phyloP scores from a whole-genome alignment of 345 rosid species.

The Ricinus communis region DNA sequence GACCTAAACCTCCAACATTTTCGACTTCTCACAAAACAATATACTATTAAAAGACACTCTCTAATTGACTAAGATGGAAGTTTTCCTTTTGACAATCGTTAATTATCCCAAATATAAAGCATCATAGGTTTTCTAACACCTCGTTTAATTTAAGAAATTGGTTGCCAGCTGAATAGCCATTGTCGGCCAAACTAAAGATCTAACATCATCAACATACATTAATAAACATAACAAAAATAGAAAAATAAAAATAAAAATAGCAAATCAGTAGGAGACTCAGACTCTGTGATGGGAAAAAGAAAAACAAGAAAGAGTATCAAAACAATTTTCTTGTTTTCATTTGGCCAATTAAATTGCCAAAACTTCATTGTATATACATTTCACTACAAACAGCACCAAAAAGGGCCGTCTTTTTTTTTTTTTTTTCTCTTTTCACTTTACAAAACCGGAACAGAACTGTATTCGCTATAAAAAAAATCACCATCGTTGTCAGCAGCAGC shows the following conservation, averaged over 20 bases:
- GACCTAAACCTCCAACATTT: too few relatives aligned
- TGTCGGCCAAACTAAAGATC: not conserved
- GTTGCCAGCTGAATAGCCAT: not conserved
- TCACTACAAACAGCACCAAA: not conserved
- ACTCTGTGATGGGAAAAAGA: not conserved
- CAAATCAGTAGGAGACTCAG: too few relatives aligned
- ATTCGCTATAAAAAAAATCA: slow-evolving; percentile 56
- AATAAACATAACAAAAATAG: not conserved
- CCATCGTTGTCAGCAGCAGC: slow-evolving; percentile 37
- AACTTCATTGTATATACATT: slow-evolving; percentile 10
- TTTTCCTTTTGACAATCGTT: too few relatives aligned
- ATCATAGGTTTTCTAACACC: too few relatives aligned
- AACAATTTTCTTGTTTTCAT: not conserved
- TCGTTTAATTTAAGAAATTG: not conserved
- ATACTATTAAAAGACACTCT: too few relatives aligned
- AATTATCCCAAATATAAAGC: too few relatives aligned
- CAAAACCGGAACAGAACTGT: slow-evolving; percentile 43
- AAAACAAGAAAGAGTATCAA: not conserved
- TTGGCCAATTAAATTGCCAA: slow-evolving; percentile 9
- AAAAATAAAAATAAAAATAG: not conserved
- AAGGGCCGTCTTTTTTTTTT: not conserved
- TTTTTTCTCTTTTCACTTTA: too few relatives aligned
- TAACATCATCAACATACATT: not conserved
- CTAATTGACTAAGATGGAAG: too few relatives aligned
- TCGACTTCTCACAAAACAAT: too few relatives aligned